These are phyloP conservation scores for Amborella trichopoda DNA, from an alignment of 164 flowering plant genomes.

Conservation along the genomic window DNA sequence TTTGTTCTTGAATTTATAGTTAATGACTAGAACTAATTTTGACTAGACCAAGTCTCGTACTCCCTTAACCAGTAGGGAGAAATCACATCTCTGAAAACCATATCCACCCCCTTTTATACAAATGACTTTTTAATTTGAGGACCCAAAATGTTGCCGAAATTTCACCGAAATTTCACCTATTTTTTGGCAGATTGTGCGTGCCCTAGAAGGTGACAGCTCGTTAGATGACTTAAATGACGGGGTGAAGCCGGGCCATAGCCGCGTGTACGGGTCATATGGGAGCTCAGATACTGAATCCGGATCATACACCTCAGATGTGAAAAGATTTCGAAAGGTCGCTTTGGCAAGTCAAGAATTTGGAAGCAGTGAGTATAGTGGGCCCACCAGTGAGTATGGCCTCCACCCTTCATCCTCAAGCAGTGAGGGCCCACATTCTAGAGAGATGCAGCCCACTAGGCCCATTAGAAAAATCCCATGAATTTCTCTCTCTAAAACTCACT, in stretches of 20 bases:
- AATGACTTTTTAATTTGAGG: too few species aligned
- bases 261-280: constrained; percentile 7
- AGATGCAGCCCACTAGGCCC: constrained; percentile 2
- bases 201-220: constrained; percentile 59
- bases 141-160: too few species aligned
- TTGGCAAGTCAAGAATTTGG: constrained; percentile 23
- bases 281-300: constrained; percentile 30
- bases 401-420: constrained; percentile 16
- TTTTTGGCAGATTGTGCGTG: constrained; percentile 45
- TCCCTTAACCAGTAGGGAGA: too few species aligned
- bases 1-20: too few species aligned
- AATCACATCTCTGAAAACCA: too few species aligned
- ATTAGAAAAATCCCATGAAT: too few species aligned
- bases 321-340: constrained; percentile 44
- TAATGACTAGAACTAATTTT: too few species aligned
- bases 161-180: too few species aligned
- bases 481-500: too few species aligned
- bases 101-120: too few species aligned
- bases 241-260: constrained; percentile 29
- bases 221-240: constrained; percentile 54
- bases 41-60: too few species aligned
- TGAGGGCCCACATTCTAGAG: constrained; percentile 13
- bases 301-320: constrained; percentile 46
- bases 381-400: constrained; percentile 28
- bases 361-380: constrained; percentile 27